Conservation (phyloP, 371 early-diverging fungal genomes). For the Mucor saturninus region DNA sequence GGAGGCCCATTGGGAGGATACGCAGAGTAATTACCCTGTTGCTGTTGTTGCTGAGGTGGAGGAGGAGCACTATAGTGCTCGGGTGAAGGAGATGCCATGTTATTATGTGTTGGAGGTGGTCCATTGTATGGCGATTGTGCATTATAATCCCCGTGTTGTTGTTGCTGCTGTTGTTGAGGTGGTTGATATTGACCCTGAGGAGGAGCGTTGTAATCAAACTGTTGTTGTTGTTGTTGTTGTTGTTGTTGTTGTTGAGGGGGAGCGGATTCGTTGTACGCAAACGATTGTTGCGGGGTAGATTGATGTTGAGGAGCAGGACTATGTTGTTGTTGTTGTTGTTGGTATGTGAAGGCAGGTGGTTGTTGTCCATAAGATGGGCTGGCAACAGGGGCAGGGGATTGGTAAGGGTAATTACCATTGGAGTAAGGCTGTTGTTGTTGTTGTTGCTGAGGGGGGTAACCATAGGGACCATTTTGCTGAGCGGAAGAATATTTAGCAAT, state of each 20-base stretch:
- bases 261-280: background rate
- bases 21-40: conserved; percentile 3
- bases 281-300: conserved; percentile 1
- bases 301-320: conserved; percentile 23
- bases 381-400: conserved; percentile 12
- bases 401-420: conserved; percentile 15
- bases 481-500: conserved; percentile 49
- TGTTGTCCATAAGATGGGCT: conserved; percentile 17
- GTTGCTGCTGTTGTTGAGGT: conserved; percentile 15
- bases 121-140: conserved; percentile 1
- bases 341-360: conserved; percentile 5
- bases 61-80: background rate
- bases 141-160: conserved; percentile 8
- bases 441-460: conserved; percentile 28
- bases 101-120: background rate
- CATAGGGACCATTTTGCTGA: conserved; percentile 17
- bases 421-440: conserved; percentile 10
- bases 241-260: conserved; percentile 9
- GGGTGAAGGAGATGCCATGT: background rate
- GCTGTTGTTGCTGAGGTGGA: conserved; percentile 3
- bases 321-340: conserved; percentile 10
- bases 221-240: conserved; percentile 31
- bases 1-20: conserved; percentile 5
- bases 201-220: background rate
- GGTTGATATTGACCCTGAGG: conserved; percentile 14